These are phyloP conservation scores for Trichosporon faecale DNA, from an alignment of 1,284 basidiomycete species.

Conservation along the genomic window DNA sequence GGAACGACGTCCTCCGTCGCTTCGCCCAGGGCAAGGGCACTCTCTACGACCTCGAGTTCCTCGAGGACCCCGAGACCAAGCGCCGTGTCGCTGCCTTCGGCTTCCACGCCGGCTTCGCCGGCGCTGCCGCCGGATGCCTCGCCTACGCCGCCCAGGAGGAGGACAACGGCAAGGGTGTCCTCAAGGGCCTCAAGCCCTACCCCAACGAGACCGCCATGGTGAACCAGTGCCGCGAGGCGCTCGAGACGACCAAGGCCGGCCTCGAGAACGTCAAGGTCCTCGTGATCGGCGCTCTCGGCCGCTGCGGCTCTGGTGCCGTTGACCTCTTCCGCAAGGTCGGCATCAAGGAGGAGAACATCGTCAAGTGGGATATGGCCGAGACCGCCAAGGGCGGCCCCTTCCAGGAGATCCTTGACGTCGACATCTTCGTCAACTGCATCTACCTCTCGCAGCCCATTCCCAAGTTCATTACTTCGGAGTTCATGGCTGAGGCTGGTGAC, in stretches of 20 bases:
- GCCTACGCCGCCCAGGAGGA: slow-evolving; percentile 70
- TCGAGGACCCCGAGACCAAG: slow-evolving; percentile 77
- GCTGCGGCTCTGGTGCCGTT: slow-evolving; percentile 95
- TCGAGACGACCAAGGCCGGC: slow-evolving; percentile 62
- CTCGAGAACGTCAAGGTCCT: slow-evolving; percentile 76
- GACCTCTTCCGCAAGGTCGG: slow-evolving; percentile 93
- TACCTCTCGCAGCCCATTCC: slow-evolving; percentile 89
- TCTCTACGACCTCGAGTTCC: slow-evolving; percentile 95
- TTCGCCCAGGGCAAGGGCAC: slow-evolving; percentile 84
- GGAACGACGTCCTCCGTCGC: slow-evolving; percentile 80
- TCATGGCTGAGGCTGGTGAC: slow-evolving; percentile 69
- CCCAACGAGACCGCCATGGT: slow-evolving; percentile 78
- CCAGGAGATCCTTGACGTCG: slow-evolving; percentile 90
- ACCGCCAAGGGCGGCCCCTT: slow-evolving; percentile 98
- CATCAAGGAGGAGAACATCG: slow-evolving; percentile 82
- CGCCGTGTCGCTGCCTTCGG: slow-evolving; percentile 96
- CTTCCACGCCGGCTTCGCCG: slow-evolving; percentile 97
- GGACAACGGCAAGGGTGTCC: slow-evolving; percentile 57
- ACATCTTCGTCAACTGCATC: slow-evolving; percentile 99
- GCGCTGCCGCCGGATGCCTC: slow-evolving; percentile 87
- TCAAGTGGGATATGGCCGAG: slow-evolving; percentile 98
- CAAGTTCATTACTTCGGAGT: slow-evolving; percentile 75
- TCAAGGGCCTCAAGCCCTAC: slow-evolving; percentile 74
- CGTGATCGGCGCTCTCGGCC: slow-evolving; percentile 92
- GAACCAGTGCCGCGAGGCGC: slow-evolving; percentile 62